A percentile compares a stretch with the other conserved stretches of the same genome.
Conservation (phyloP, 371 early-diverging fungal genomes). For the Mortierella sp. region DNA sequence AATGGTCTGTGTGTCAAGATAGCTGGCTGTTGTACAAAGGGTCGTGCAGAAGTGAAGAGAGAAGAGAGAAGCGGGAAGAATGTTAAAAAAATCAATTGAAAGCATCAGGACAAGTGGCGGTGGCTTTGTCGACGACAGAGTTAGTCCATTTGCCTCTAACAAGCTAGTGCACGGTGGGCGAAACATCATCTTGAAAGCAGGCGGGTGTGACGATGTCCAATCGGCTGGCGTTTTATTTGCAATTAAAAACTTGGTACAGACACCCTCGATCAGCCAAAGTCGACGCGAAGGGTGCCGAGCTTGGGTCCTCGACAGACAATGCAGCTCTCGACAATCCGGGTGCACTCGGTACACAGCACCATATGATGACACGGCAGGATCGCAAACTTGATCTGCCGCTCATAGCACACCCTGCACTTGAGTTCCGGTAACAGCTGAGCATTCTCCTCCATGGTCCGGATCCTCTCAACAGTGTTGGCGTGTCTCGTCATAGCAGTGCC, state of each 20-base stretch:
- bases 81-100: too few relatives aligned
- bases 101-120: too few relatives aligned
- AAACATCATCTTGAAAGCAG: too few relatives aligned
- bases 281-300: conserved; percentile 11
- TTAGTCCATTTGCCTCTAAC: too few relatives aligned
- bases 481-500: conserved; percentile 1
- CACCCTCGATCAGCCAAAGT: not conserved
- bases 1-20: not conserved
- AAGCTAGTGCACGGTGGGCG: too few relatives aligned
- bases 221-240: too few relatives aligned
- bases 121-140: too few relatives aligned
- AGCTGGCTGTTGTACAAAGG: not conserved
- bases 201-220: too few relatives aligned
- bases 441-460: conserved; percentile 15
- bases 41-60: not conserved
- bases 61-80: not conserved
- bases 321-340: conserved; percentile 30
- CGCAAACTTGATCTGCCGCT: conserved; percentile 41
- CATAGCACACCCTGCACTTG: conserved; percentile 54
- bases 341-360: conserved; percentile 46
- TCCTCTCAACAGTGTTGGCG: conserved; percentile 1
- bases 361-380: conserved; percentile 57
- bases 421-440: conserved; percentile 18
- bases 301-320: conserved; percentile 33
- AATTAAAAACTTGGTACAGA: too few relatives aligned